phyloP scores from a whole-genome alignment of 805 yeast species.

The Osmozyma mogii region DNA sequence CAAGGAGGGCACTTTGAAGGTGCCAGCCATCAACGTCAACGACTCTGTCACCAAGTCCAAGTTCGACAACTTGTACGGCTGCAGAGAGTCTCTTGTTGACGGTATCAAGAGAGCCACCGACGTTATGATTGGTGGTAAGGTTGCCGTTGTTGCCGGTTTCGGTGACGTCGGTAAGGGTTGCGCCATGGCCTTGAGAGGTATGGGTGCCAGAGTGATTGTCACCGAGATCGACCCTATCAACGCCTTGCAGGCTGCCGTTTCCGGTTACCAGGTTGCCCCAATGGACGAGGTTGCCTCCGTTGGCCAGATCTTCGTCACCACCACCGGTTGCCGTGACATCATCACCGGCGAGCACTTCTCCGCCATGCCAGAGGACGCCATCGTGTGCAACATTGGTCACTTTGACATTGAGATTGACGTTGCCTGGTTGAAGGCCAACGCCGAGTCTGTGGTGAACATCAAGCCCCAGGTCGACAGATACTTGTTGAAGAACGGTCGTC shows the following conservation, averaged over 20 bases:
- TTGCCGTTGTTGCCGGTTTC: constrained; percentile 97
- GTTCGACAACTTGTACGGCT: constrained; percentile 98
- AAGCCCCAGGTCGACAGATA: constrained; percentile 99
- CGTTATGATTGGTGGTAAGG: constrained; percentile 99
- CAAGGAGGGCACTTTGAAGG: constrained; percentile 81
- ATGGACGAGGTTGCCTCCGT: constrained; percentile 86
- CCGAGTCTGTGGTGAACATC: constrained; percentile 89
- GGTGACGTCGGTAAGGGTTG: constrained; percentile 99
- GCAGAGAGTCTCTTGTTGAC: constrained; percentile 97
- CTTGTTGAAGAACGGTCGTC: constrained; percentile 83
- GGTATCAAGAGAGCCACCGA: constrained; percentile 99
- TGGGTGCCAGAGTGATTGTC: constrained; percentile 98
- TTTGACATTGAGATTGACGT: constrained; percentile 98
- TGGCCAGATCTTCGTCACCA: constrained; percentile 98
- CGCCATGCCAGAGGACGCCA: constrained; percentile 97
- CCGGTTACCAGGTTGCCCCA: constrained; percentile 95
- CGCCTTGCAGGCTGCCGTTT: constrained; percentile 98
- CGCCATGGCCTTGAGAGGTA: constrained; percentile 96
- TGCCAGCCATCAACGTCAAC: constrained; percentile 98
- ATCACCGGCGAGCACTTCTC: constrained; percentile 82
- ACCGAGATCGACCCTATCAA: constrained; percentile 98
- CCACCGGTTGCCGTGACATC: constrained; percentile 99
- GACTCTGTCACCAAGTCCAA: constrained; percentile 98
- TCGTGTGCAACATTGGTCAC: constrained; percentile 99
- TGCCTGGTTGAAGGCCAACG: constrained; percentile 96